Conservation (phyloP, 345 rosid genomes). For the Kandelia obovata region DNA sequence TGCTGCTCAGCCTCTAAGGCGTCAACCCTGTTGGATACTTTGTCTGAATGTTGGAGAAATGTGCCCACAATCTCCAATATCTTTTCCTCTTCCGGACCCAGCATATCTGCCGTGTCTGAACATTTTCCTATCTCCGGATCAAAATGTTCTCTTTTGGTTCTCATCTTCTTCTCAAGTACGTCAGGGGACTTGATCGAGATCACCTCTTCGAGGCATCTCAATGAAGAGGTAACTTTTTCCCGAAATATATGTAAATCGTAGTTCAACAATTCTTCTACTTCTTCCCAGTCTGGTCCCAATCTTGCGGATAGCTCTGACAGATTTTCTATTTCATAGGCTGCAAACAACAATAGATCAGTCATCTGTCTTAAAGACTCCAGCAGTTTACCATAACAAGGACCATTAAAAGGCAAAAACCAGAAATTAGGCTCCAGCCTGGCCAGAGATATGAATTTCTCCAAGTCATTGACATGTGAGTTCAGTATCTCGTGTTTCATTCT, state of each 20-base stretch:
- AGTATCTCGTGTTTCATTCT: conserved; percentile 35
- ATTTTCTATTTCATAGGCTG: conserved; percentile 27
- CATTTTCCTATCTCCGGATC: conserved; percentile 53
- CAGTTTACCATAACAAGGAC: conserved; percentile 37
- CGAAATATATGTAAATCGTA: conserved; percentile 40
- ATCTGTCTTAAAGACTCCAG: conserved; percentile 37
- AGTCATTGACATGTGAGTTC: conserved; percentile 25
- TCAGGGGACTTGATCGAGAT: conserved; percentile 28
- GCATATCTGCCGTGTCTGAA: conserved; percentile 15
- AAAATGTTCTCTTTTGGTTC: conserved; percentile 27
- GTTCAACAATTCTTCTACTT: conserved; percentile 24
- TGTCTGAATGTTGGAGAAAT: conserved; percentile 37
- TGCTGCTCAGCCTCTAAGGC: conserved; percentile 32
- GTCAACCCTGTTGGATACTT: conserved; percentile 27
- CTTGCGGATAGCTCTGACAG: conserved; percentile 30
- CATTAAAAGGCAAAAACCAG: conserved; percentile 48
- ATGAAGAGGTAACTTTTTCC: conserved; percentile 32
- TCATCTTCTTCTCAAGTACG: conserved; percentile 30
- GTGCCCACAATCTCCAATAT: conserved; percentile 30
- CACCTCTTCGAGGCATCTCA: conserved; percentile 43
- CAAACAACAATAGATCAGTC: conserved; percentile 42
- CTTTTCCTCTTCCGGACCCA: conserved; percentile 26
- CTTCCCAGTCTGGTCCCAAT: conserved; percentile 32
- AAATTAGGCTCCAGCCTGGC: conserved; percentile 55
- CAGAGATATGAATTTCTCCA: conserved; percentile 41